These are phyloP conservation scores for Petunia hybrid DNA, from an alignment of 305 asterid genomes.

Conservation along the genomic window DNA sequence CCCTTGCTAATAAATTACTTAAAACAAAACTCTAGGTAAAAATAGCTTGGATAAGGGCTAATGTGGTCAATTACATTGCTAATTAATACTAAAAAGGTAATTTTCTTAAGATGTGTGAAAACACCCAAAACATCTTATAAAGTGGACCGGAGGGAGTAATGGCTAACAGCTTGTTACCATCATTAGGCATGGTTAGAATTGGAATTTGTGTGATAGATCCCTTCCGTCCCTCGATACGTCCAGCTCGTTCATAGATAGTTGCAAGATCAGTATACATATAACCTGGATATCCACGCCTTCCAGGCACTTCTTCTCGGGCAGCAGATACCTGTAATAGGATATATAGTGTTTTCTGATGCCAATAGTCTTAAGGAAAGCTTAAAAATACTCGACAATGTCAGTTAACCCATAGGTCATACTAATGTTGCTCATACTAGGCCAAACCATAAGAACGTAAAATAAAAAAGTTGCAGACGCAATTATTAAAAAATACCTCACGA, in stretches of 20 bases:
- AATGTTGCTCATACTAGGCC: background rate
- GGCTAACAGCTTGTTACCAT: conserved; percentile 29
- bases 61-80: too few relatives aligned
- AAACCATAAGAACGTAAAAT: background rate
- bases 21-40: too few relatives aligned
- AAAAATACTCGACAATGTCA: background rate
- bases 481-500: conserved; percentile 78
- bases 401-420: background rate
- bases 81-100: too few relatives aligned
- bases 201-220: conserved; percentile 63
- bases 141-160: too few relatives aligned
- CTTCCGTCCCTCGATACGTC: conserved; percentile 82
- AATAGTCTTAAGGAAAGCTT: background rate
- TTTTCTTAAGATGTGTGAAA: too few relatives aligned
- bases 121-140: too few relatives aligned
- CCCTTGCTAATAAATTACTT: too few relatives aligned
- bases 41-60: too few relatives aligned
- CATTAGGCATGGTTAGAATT: conserved; percentile 43
- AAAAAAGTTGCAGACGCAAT: background rate
- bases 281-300: conserved; percentile 73
- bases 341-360: conserved; percentile 11
- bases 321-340: conserved; percentile 40
- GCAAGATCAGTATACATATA: conserved; percentile 87
- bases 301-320: conserved; percentile 45
- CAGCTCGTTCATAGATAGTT: conserved; percentile 84